Base-by-base conservation (phyloP, 257 asterid genomes). In the Perilla frutescens region DNA sequence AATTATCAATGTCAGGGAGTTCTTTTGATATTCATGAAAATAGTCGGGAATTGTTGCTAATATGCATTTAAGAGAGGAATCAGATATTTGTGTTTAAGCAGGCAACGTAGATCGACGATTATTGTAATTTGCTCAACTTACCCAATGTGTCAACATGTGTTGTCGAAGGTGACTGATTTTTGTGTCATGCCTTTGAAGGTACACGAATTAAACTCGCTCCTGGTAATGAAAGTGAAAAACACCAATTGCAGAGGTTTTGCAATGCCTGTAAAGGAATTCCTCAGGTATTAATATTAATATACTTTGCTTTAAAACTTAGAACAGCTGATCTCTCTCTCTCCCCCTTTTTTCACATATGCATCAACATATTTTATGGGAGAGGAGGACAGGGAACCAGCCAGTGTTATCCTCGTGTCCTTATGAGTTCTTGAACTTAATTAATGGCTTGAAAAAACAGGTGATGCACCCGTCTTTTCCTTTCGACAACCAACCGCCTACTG, bases 231-330 rank as follows among this genome's bases (percentile, higher is more conserved):
- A 86, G 83, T 32, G 91, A 89, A 65, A 92, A 80, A 76, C 88
- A 81, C 57, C 92, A 86, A 63, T 79, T 95, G 88, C 88, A 86
- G 84, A 76, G 84, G 57, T 92, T 92, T 74, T 92, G 96, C 83
- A 83, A 83, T 86, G 99, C 99, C 15, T 95, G 99, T 87, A 95
- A 90, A 86, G 99, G 99, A 76, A 89, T 95, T 81, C 96, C 98
- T 72, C 99, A 95, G 99, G 99, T 94, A 40, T 36, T 64, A 68
- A 36, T 94, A 40, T 36, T 64, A 68, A 36, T 56, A 32, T n/a
- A 13, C 70, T 68, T 8, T 8, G 10, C 37, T 20, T 26, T 15
- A 53, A 13, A 0, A 26, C 61, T 58, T 3, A 1, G n/a, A 10
- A 13, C 29, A 1, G 7, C 8, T 7, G 29, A 11, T n/a, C 14